phyloP scores from a whole-genome alignment of 2,329 filamentous ascomycete species.

The Cryphonectria japonica region DNA sequence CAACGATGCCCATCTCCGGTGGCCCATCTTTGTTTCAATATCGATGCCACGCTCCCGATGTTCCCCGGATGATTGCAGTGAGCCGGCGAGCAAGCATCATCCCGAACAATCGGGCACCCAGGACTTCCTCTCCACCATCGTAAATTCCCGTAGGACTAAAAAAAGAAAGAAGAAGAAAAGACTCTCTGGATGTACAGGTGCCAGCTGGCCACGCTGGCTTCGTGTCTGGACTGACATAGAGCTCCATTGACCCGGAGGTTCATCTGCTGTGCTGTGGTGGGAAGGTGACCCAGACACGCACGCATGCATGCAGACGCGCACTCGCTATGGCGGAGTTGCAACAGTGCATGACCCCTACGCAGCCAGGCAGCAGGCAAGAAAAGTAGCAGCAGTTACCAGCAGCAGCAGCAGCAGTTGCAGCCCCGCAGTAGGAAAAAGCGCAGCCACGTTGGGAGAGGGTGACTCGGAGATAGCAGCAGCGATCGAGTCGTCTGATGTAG shows the following conservation, averaged over 20 bases:
- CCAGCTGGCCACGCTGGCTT: not conserved
- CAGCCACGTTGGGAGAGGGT: not conserved
- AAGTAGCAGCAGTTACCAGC: not conserved
- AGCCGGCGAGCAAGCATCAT: constrained; percentile 23
- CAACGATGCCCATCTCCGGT: not conserved
- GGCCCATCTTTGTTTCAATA: constrained; percentile 15
- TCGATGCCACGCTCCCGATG: constrained; percentile 14
- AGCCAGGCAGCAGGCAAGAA: not conserved
- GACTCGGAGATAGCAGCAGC: constrained; percentile 3
- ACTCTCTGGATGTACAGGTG: not conserved
- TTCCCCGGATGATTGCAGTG: constrained; percentile 15
- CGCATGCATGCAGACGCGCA: not conserved
- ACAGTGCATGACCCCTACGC: not conserved
- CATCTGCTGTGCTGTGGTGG: not conserved
- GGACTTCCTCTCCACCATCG: not conserved
- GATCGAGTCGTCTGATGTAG: constrained; percentile 10
- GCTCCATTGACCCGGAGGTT: not conserved
- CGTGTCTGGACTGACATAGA: not conserved
- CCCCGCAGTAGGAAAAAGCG: not conserved
- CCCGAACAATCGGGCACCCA: constrained; percentile 11
- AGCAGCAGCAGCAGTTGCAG: not conserved
- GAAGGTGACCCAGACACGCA: not conserved
- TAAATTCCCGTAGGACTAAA: not conserved
- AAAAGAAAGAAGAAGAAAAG: not conserved
- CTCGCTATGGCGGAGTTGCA: not conserved